Percentiles rank a stretch among this genome's conserved stretches.
phyloP scores from a whole-genome alignment of 306 rosid genomes.

The Prunus davidiana region DNA sequence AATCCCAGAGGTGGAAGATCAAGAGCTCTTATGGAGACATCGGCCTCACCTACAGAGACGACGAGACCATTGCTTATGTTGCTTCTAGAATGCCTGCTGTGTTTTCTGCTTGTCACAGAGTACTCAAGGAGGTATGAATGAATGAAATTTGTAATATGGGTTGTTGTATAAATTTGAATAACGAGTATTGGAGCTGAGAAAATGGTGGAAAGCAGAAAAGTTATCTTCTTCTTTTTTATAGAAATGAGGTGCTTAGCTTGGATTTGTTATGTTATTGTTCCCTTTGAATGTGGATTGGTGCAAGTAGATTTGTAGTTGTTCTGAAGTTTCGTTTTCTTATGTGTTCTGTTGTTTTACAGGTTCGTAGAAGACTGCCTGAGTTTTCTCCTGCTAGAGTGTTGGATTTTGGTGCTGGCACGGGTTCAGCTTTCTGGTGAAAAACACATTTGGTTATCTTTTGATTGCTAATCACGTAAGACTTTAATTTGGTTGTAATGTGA shows the following conservation, averaged over 20 bases:
- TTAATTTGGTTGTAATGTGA: slow-evolving; percentile 10
- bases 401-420: slow-evolving; percentile 96
- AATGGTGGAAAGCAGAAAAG: neutral
- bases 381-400: slow-evolving; percentile 72
- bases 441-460: slow-evolving; percentile 16
- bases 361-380: slow-evolving; percentile 76
- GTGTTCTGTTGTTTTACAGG: slow-evolving; percentile 35
- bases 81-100: slow-evolving; percentile 97
- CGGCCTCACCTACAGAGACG: slow-evolving; percentile 67
- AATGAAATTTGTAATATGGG: neutral
- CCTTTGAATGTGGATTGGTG: neutral
- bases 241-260: neutral
- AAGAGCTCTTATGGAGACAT: slow-evolving; percentile 83
- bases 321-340: slow-evolving; percentile 10
- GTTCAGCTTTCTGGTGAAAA: slow-evolving; percentile 91
- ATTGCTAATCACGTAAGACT: neutral
- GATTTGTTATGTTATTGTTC: slow-evolving; percentile 6
- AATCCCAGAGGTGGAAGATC: slow-evolving; percentile 91
- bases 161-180: neutral
- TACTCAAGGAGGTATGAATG: slow-evolving; percentile 70
- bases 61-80: slow-evolving; percentile 80
- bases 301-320: neutral
- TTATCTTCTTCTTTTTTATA: neutral
- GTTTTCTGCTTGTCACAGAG: slow-evolving; percentile 86
- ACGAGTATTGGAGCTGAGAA: neutral